Conservation (phyloP, 345 rosid species). For the Murraya koenigii region DNA sequence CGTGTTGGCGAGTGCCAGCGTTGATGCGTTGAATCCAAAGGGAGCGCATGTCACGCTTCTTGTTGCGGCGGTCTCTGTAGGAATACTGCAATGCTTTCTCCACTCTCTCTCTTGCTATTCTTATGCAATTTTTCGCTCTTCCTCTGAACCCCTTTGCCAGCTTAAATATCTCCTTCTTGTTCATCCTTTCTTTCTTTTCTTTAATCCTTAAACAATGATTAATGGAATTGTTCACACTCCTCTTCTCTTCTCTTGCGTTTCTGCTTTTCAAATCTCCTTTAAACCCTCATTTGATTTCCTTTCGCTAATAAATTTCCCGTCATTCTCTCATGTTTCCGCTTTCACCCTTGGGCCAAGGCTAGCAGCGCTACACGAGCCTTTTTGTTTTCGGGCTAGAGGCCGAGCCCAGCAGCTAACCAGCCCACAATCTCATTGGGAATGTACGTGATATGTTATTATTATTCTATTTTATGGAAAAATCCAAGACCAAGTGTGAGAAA, state of each 20-base stretch:
- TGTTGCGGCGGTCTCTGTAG: slow-evolving; percentile 91
- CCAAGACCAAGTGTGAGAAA: no score
- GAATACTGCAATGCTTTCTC: slow-evolving; percentile 97
- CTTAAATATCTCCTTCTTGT: slow-evolving; percentile 82
- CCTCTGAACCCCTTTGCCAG: slow-evolving; percentile 93
- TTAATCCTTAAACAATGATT: no score
- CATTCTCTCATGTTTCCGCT: no score
- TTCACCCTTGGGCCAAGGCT: no score
- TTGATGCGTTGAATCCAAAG: slow-evolving; percentile 96
- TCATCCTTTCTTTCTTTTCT: slow-evolving; percentile 37
- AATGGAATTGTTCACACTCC: neutral
- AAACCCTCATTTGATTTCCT: neutral
- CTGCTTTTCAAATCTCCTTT: neutral
- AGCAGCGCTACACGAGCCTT: no score
- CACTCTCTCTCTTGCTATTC: slow-evolving; percentile 88
- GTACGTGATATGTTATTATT: no score
- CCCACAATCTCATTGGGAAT: no score
- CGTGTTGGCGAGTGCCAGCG: slow-evolving; percentile 86
- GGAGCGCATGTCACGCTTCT: slow-evolving; percentile 95
- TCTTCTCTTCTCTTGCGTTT: neutral
- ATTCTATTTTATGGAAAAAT: no score
- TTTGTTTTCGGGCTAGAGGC: no score
- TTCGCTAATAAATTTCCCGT: no score
- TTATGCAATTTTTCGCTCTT: slow-evolving; percentile 89
- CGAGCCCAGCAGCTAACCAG: no score